A percentile compares a stretch with the other conserved stretches of the same genome.
Conservation (phyloP, 179 eudicot genomes). For the Nepenthes alata region DNA sequence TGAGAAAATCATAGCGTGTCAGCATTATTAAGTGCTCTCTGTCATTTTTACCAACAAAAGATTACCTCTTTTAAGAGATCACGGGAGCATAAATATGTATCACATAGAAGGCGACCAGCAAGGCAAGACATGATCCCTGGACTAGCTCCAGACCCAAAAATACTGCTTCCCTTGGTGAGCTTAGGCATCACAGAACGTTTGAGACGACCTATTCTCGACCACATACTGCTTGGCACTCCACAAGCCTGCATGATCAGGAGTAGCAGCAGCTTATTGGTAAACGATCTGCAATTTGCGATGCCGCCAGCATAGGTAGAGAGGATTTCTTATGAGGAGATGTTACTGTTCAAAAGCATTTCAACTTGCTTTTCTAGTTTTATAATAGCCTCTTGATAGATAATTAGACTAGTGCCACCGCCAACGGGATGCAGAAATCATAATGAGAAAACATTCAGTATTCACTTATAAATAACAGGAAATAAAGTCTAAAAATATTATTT, state of each 20-base stretch:
- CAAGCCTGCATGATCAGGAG: constrained; percentile 50
- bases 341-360: not conserved
- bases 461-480: not conserved
- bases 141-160: constrained; percentile 93
- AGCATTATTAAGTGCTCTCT: not conserved
- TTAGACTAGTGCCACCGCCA: too few species aligned
- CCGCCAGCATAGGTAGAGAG: too few species aligned
- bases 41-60: not conserved
- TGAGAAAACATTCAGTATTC: too few species aligned
- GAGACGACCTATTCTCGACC: constrained; percentile 97
- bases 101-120: constrained; percentile 94
- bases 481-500: not conserved
- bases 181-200: constrained; percentile 80
- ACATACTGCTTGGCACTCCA: constrained; percentile 57
- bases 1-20: constrained; percentile 4
- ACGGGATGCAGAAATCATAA: too few species aligned
- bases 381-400: not conserved
- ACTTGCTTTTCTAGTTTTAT: not conserved
- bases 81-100: constrained; percentile 82
- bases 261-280: not conserved
- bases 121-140: constrained; percentile 86
- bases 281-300: not conserved
- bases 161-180: constrained; percentile 52
- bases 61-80: constrained; percentile 90
- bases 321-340: too few species aligned